Evolutionary conservation across 495 filamentous ascomycete species (phyloP), one percentile per base, ranked within the genome.

Genomic region (Lichenothelia convexa): DNA sequence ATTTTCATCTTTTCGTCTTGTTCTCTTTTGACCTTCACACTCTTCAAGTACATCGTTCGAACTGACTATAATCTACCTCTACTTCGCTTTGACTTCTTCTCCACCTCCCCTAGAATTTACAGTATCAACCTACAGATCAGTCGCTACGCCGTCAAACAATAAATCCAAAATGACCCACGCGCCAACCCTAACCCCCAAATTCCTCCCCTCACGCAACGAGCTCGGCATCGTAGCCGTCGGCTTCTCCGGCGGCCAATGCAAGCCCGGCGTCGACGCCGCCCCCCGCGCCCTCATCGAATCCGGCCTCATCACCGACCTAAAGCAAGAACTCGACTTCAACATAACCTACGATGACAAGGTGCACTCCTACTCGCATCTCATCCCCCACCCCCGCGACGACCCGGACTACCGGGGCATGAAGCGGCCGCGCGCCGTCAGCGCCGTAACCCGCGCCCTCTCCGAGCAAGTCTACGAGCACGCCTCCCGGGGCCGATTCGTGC

Each of bases 211-310:
- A 43, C 65, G 70, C 34, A 63, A 77, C 52, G 73, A 94, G 44
- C 69, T 97, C 37, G 89, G 89, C 39, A 68, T 97, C 34, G 81
- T 95, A 26, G 86, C 87, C 19, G 89, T 95, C 15, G 87, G 87
- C 40, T 97, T 97, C 67, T 92, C 85, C 38, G 89, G 91, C 47
- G 89, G 89, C 35, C 89, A 97, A 84, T 73, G 75, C 61, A 93
- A 95, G 65, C 62, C 73, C 18, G 89, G 89, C 43, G 86, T 93
- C 36, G 89, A 99, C 54, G 81, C 81, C 3, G 89, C 83, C 2
- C 91, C 89, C 20, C 78, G 78, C 50, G 89, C 85, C 32, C 70
- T 99, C 21, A 89, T 99, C 45, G 71, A 85, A 46, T 68, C 80
- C 27, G 89, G 89, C 20, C 75, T 99, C 21, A 76, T 95, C 41